Evolutionary conservation across 306 rosid species (phyloP), one percentile per base, ranked within the genome.

Genomic region (Purshia tridentata): DNA sequence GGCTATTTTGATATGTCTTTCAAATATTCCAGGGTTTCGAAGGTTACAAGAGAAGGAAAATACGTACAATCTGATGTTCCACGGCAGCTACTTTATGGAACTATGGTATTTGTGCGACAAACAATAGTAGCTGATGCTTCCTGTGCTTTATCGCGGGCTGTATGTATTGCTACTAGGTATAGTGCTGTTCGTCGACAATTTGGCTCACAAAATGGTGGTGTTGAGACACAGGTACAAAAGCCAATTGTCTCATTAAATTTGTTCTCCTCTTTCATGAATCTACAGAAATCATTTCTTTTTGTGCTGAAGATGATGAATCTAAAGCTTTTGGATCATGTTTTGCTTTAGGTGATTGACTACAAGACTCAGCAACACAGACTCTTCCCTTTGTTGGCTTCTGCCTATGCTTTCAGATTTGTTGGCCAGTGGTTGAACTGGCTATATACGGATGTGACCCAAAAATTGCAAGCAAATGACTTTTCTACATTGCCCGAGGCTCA

Each of bases 131-230:
- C 84, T 73, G 96, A 94, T 85, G 99, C 99, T 70, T 91, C 99
- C 0, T 46, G 35, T 80, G 97, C 97, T 69, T 86, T 94, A 84
- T 91, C 99, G 6, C 87, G 96, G 51, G 99, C 97, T 65, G 96
- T 91, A 67, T 94, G 99, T 77, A 94, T 94, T 81, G 97, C 99
- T 69, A 94, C 99, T 23, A 89, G 99, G 82, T 94, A 91, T 68
- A 94, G 99, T 81, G 95, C 95, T 72, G 97, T 94, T 83, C 90
- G 99, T 67, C 81, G 99, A 76, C 99, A 94, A 65, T 94, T 94
- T 81, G 99, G 97, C 49, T 81, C 92, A 2, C 82, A 87, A 9
- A 70, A 88, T 55, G 92, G 92, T 45, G 90, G 89, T 72, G 76
- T 65, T 70, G 99, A 94, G 84, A 86, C 95, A 57, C 99, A 91